phyloP scores from a whole-genome alignment of 2,329 filamentous ascomycete species.

The Diaporthe capsici region DNA sequence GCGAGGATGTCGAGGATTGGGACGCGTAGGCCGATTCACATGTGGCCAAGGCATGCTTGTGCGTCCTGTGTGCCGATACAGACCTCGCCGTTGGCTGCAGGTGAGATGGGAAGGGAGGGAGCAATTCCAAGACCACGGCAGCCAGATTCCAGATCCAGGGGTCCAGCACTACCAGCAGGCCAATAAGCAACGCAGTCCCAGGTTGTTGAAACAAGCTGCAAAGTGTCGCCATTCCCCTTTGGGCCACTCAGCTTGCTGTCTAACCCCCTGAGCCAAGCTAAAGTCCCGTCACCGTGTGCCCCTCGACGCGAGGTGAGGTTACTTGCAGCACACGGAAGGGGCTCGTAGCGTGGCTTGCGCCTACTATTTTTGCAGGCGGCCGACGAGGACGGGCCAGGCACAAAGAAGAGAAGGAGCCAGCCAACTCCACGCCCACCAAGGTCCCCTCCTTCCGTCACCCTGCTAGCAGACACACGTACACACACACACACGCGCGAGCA shows the following conservation, averaged over 20 bases:
- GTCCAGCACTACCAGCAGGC: neutral
- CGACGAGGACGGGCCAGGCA: constrained; percentile 3
- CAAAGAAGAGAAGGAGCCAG: constrained; percentile 17
- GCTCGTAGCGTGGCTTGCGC: neutral
- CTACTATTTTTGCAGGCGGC: constrained; percentile 25
- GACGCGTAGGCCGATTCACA: neutral
- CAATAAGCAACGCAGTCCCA: constrained; percentile 8
- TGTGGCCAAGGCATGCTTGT: neutral
- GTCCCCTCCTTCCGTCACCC: neutral
- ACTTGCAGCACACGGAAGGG: neutral
- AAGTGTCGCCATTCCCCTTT: constrained; percentile 15
- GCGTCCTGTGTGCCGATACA: neutral
- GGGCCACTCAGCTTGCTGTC: constrained; percentile 26
- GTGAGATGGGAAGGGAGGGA: constrained; percentile 20
- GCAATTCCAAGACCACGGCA: constrained; percentile 25
- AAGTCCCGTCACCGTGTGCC: neutral
- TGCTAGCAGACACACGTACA: neutral
- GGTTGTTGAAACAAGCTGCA: constrained; percentile 28
- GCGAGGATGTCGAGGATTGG: constrained; percentile 3
- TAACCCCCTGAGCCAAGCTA: constrained; percentile 32
- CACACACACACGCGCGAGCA: neutral
- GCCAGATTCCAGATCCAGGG: constrained; percentile 26
- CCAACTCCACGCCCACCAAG: neutral
- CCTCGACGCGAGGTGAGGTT: neutral
- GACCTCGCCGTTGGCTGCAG: neutral